These are phyloP conservation scores for Talaromyces pinophilus DNA, from an alignment of 2,329 filamentous ascomycete species.

Conservation along the genomic window DNA sequence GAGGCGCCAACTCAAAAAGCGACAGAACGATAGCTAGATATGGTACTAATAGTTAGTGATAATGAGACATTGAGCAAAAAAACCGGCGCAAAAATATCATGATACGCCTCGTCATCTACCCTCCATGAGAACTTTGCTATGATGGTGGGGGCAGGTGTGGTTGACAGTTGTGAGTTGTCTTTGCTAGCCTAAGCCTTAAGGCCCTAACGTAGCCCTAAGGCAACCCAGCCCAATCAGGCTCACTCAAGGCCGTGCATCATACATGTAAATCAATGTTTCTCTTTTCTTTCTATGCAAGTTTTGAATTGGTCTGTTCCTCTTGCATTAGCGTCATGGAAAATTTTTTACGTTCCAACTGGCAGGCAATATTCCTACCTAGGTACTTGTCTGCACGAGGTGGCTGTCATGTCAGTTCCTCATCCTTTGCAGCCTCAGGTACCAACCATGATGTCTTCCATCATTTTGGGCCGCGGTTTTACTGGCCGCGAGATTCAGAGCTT, in stretches of 20 bases:
- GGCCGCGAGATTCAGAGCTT: slow-evolving; percentile 1
- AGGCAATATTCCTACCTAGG: neutral
- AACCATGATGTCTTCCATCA: slow-evolving; percentile 5
- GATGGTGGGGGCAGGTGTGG: slow-evolving; percentile 11
- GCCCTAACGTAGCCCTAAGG: slow-evolving; percentile 4
- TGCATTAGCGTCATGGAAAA: slow-evolving; percentile 16
- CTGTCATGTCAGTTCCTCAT: neutral
- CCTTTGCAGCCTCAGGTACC: neutral
- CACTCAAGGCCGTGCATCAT: neutral
- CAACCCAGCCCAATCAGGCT: slow-evolving; percentile 1
- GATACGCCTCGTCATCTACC: neutral
- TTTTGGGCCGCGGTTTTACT: slow-evolving; percentile 17
- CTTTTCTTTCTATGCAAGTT: slow-evolving; percentile 11
- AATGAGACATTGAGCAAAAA: neutral
- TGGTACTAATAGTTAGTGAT: neutral
- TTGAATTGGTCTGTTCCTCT: neutral
- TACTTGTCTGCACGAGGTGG: neutral
- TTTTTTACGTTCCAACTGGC: neutral
- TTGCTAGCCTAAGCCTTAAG: slow-evolving; percentile 17
- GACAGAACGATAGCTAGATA: neutral
- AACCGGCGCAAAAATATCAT: neutral
- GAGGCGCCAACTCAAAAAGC: slow-evolving; percentile 4
- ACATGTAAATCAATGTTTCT: slow-evolving; percentile 8
- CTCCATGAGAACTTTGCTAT: neutral
- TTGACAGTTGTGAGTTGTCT: slow-evolving; percentile 14